Percentiles rank a stretch among this genome's conserved stretches.
These are phyloP conservation scores for Saccharum hybrid DNA, from an alignment of 202 grass and related monocot genomes.

Conservation along the genomic window DNA sequence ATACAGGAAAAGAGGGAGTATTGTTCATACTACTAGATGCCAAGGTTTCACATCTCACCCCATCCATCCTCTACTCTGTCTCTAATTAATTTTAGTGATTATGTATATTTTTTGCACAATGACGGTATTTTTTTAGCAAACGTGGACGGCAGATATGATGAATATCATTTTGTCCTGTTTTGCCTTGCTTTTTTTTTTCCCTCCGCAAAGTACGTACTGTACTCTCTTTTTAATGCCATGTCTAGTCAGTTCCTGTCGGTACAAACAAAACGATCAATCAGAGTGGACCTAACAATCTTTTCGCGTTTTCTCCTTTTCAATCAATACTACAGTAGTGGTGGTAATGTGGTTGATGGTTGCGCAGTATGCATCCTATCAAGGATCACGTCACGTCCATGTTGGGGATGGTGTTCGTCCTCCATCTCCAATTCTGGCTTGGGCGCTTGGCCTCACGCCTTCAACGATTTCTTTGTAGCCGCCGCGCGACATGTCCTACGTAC, in stretches of 20 bases:
- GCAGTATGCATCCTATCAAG: constrained; percentile 37
- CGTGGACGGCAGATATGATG: not conserved
- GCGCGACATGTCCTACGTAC: not conserved
- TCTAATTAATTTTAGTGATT: too few relatives aligned
- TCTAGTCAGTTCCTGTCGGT: constrained; percentile 36
- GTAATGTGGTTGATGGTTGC: constrained; percentile 25
- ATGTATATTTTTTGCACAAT: too few relatives aligned
- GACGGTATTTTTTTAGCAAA: too few relatives aligned
- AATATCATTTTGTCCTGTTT: not conserved
- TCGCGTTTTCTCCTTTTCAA: too few relatives aligned
- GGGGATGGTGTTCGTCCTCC: not conserved
- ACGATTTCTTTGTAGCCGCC: constrained; percentile 14
- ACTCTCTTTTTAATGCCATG: not conserved
- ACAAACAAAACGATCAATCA: constrained; percentile 51
- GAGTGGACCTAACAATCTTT: constrained; percentile 1
- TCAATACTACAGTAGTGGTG: not conserved
- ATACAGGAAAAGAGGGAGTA: too few relatives aligned
- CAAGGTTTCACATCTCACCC: too few relatives aligned
- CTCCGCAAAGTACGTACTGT: too few relatives aligned
- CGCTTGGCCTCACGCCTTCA: not conserved
- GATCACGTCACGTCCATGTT: constrained; percentile 39
- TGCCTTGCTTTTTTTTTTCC: not conserved
- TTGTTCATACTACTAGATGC: too few relatives aligned
- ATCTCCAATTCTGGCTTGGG: too few relatives aligned
- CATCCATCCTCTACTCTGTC: too few relatives aligned